phyloP scores from a whole-genome alignment of 2,329 filamentous ascomycete species.

The Ophiognomonia clavigignenti-juglandacearum region DNA sequence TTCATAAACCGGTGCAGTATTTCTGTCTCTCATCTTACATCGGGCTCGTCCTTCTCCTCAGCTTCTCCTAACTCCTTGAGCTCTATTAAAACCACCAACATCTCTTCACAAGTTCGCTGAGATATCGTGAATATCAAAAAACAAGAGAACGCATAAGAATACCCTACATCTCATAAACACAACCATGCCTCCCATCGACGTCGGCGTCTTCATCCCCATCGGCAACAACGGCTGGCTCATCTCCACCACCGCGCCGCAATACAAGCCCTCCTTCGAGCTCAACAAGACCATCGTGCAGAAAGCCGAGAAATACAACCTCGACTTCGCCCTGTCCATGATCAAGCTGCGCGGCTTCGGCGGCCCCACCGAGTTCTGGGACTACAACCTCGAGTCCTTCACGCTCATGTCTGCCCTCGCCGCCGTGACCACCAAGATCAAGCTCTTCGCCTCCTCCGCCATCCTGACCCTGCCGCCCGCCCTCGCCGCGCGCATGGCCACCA shows the following conservation, averaged over 20 bases:
- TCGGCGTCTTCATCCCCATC: slow-evolving; percentile 1
- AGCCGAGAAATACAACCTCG: slow-evolving; percentile 1
- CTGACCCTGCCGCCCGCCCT: not conserved
- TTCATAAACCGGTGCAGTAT: too few species aligned
- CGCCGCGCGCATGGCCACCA: not conserved
- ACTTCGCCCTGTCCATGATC: slow-evolving; percentile 2
- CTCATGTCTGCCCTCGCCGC: not conserved
- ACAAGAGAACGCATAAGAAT: too few species aligned
- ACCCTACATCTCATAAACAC: not conserved
- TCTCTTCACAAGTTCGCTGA: too few species aligned
- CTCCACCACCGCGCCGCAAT: not conserved
- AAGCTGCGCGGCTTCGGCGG: not conserved
- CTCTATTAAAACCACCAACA: too few species aligned
- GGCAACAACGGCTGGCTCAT: slow-evolving; percentile 2
- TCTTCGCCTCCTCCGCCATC: not conserved
- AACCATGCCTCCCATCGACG: not conserved
- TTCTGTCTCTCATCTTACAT: too few species aligned
- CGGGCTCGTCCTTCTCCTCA: too few species aligned
- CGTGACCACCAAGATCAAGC: not conserved
- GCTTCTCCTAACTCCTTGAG: too few species aligned
- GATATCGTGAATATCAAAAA: too few species aligned
- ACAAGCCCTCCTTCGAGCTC: slow-evolving; percentile 2
- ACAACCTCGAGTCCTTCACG: not conserved
- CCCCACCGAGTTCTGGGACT: not conserved
- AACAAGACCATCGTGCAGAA: slow-evolving; percentile 2